Evolutionary conservation across 2,329 filamentous ascomycete genomes (phyloP).

Genomic region (Colletotrichum lini): DNA sequence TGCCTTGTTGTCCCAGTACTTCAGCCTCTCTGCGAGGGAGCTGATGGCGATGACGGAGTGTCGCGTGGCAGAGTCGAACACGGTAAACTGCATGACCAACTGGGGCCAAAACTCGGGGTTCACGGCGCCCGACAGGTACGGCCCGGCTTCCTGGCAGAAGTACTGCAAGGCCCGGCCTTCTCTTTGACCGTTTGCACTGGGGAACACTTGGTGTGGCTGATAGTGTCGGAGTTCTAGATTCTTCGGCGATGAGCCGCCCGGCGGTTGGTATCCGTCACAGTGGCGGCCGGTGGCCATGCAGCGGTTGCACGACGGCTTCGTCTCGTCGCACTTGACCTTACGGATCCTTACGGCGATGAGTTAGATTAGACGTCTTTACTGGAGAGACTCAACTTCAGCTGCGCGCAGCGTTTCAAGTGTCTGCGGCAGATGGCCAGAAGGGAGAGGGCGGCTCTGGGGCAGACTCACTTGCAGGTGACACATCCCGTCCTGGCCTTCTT

Average conservation of each 20-base stretch:
- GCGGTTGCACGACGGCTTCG: slow-evolving; percentile 65
- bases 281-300: slow-evolving; percentile 68
- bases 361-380: not conserved
- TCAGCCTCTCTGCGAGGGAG: slow-evolving; percentile 41
- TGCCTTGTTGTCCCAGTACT: not conserved
- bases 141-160: slow-evolving; percentile 25
- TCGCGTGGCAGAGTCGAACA: slow-evolving; percentile 24
- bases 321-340: slow-evolving; percentile 71
- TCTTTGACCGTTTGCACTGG: not conserved
- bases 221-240: not conserved
- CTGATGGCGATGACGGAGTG: slow-evolving; percentile 34
- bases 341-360: slow-evolving; percentile 58
- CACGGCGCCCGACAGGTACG: slow-evolving; percentile 27
- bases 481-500: slow-evolving; percentile 64
- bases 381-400: too few species aligned
- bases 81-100: slow-evolving; percentile 35
- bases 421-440: too few species aligned
- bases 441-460: not conserved
- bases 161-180: slow-evolving; percentile 30
- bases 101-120: slow-evolving; percentile 40
- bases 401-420: too few species aligned
- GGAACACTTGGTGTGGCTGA: slow-evolving; percentile 1
- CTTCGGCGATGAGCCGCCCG: not conserved
- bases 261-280: slow-evolving; percentile 66
- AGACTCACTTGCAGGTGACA: slow-evolving; percentile 66